Conservation (phyloP, 2,329 filamentous ascomycete species). For the Coniosporium tulheliwenetii region DNA sequence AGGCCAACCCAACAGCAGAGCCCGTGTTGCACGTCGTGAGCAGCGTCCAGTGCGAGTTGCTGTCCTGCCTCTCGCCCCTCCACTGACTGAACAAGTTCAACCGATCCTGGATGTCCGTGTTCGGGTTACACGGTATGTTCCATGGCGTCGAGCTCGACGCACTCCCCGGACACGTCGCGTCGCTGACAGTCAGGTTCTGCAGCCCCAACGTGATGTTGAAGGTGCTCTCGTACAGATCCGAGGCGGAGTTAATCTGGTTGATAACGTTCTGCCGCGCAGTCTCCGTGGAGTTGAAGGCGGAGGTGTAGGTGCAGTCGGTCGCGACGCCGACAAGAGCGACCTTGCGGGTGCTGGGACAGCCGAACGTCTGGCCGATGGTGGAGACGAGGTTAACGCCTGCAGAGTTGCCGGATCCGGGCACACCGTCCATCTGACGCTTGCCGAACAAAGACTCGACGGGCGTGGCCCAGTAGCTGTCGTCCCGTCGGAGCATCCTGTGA, state of each 20-base stretch:
- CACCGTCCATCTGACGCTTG: slow-evolving; percentile 50
- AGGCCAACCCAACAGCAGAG: slow-evolving; percentile 77
- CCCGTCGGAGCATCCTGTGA: slow-evolving; percentile 36
- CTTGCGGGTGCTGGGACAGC: slow-evolving; percentile 79
- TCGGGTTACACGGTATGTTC: slow-evolving; percentile 63
- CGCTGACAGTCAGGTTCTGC: slow-evolving; percentile 66
- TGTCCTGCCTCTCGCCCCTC: slow-evolving; percentile 63
- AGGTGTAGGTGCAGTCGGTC: slow-evolving; percentile 81
- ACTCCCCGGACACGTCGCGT: slow-evolving; percentile 56
- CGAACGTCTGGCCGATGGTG: slow-evolving; percentile 67
- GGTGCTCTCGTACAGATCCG: slow-evolving; percentile 70
- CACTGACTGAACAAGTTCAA: slow-evolving; percentile 80
- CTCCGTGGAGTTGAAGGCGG: slow-evolving; percentile 48
- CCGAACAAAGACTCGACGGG: slow-evolving; percentile 54
- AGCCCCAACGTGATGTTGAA: slow-evolving; percentile 94
- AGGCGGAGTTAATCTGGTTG: slow-evolving; percentile 69
- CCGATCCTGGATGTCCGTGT: slow-evolving; percentile 53
- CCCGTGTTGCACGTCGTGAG: slow-evolving; percentile 69
- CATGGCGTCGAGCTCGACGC: slow-evolving; percentile 55
- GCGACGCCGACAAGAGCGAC: slow-evolving; percentile 85
- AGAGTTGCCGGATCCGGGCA: slow-evolving; percentile 54
- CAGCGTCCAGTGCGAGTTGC: slow-evolving; percentile 86
- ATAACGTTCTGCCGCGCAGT: slow-evolving; percentile 65
- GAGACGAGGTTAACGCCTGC: slow-evolving; percentile 63
- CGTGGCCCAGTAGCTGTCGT: slow-evolving; percentile 40